phyloP scores from a whole-genome alignment of 495 filamentous ascomycete species.

The Penicillium taxi region DNA sequence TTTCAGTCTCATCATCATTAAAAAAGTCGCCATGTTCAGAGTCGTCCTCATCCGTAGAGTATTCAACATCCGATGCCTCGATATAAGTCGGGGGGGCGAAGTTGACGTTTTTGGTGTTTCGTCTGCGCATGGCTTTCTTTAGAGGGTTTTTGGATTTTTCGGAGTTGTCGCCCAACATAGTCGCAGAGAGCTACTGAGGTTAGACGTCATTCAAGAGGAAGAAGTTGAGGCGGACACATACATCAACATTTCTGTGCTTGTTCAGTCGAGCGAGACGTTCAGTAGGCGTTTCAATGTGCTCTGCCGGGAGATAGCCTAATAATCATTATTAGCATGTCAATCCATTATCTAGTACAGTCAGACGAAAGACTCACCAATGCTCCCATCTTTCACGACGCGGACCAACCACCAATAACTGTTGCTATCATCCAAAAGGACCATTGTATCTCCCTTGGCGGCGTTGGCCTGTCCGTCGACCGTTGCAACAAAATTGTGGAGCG shows the following conservation, averaged over 20 bases:
- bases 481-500: conserved; percentile 92
- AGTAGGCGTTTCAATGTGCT: conserved; percentile 98
- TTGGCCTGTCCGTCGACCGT: conserved; percentile 98
- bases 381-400: conserved; percentile 90
- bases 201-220: conserved; percentile 7
- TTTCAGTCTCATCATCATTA: conserved; percentile 46
- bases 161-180: conserved; percentile 86
- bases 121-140: conserved; percentile 80
- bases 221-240: conserved; percentile 36
- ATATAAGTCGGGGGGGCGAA: conserved; percentile 83
- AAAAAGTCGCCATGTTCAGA: conserved; percentile 47
- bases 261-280: conserved; percentile 89
- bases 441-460: conserved; percentile 95
- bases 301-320: conserved; percentile 86
- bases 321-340: conserved; percentile 11
- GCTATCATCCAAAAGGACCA: conserved; percentile 99
- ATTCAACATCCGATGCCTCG: conserved; percentile 85
- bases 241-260: conserved; percentile 97
- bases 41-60: conserved; percentile 85
- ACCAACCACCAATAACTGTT: conserved; percentile 99
- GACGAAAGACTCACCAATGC: conserved; percentile 69
- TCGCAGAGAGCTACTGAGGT: conserved; percentile 65
- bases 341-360: background rate
- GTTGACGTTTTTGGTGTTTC: conserved; percentile 81
- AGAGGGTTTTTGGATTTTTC: conserved; percentile 86